Evolutionary conservation across 768 basidiomycete genomes (phyloP).

Genomic region (Podaxis rugospora): DNA sequence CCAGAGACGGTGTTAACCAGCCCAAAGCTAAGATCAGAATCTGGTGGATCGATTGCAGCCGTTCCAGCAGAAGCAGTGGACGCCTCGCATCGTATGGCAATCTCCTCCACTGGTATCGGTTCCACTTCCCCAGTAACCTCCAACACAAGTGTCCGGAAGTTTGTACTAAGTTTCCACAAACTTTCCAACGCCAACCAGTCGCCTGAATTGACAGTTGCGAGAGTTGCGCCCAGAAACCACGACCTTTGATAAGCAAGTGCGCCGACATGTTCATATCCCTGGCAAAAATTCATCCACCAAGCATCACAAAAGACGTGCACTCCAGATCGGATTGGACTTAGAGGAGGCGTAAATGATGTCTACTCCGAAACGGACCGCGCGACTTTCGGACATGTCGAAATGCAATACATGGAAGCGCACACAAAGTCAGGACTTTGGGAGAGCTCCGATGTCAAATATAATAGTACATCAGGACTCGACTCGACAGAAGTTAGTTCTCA

Average conservation of each 20-base stretch:
- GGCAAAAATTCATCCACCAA: not conserved
- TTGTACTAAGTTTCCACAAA: not conserved
- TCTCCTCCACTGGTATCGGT: not conserved
- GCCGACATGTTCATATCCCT: not conserved
- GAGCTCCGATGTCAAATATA: constrained; percentile 2
- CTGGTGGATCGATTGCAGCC: not conserved
- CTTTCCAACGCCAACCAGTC: not conserved
- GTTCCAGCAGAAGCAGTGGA: not conserved
- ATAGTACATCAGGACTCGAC: not conserved
- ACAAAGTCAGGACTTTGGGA: not conserved
- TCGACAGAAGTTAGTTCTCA: not conserved
- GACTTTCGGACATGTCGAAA: not conserved
- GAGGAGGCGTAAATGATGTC: not conserved
- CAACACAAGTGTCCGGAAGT: not conserved
- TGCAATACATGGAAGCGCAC: not conserved
- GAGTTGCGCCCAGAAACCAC: not conserved
- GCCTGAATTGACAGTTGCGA: not conserved
- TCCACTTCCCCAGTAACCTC: not conserved
- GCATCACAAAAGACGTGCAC: not conserved
- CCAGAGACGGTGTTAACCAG: not conserved
- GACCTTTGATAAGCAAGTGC: not conserved
- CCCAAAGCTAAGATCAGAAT: not conserved
- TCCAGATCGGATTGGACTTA: not conserved
- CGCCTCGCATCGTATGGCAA: not conserved
- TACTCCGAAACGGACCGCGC: not conserved